Evolutionary conservation across 768 basidiomycete genomes (phyloP).

Genomic region (Gymnopilus junonius): DNA sequence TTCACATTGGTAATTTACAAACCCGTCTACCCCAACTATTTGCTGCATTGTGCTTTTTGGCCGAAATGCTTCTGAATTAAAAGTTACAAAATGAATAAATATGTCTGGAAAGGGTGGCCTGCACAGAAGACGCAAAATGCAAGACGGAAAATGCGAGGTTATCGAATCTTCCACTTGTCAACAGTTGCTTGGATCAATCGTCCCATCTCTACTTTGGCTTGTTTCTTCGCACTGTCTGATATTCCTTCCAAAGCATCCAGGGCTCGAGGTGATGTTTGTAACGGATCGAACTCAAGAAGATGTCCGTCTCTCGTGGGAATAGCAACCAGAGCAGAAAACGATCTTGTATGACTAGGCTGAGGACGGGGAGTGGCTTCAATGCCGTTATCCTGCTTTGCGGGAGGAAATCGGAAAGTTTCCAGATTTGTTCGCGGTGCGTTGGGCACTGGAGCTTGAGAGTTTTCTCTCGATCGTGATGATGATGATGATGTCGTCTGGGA

Average conservation of each 20-base stretch:
- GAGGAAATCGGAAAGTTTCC: conserved; percentile 32
- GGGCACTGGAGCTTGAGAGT: conserved; percentile 38
- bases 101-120: conserved; percentile 6
- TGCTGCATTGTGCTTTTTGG: not conserved
- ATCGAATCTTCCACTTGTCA: conserved; percentile 74
- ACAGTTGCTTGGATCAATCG: conserved; percentile 73
- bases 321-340: conserved; percentile 65
- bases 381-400: conserved; percentile 27
- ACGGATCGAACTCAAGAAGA: conserved; percentile 84
- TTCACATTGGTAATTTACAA: conserved; percentile 2
- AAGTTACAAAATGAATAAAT: conserved; percentile 9
- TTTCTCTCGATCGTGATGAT: conserved; percentile 47
- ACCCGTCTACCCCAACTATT: not conserved
- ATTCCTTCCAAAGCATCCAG: conserved; percentile 81
- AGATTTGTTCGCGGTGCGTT: conserved; percentile 23
- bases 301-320: conserved; percentile 85
- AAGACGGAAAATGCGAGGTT: conserved; percentile 4
- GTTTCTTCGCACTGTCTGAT: conserved; percentile 81
- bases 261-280: conserved; percentile 70
- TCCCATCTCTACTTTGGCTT: conserved; percentile 78
- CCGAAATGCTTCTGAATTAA: not conserved
- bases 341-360: conserved; percentile 32
- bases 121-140: conserved; percentile 7
- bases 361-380: conserved; percentile 41
- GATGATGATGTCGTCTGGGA: conserved; percentile 35